These are phyloP conservation scores for Aspergillus ibericus DNA, from an alignment of 2,329 filamentous ascomycete species.

Conservation along the genomic window DNA sequence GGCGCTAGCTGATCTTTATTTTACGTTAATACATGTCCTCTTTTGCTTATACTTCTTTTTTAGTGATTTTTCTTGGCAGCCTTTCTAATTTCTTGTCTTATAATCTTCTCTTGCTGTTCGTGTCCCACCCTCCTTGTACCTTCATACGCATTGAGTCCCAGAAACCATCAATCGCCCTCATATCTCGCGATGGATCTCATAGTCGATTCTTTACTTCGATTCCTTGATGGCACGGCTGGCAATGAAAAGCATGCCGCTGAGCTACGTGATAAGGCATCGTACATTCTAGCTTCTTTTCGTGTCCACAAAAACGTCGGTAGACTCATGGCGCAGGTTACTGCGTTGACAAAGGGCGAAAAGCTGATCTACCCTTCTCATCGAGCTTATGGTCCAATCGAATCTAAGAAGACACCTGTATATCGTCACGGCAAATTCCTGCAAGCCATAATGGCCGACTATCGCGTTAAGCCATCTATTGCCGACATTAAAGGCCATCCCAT, in stretches of 20 bases:
- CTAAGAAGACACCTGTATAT: slow-evolving; percentile 9
- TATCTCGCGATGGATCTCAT: not conserved
- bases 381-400: not conserved
- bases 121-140: not conserved
- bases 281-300: slow-evolving; percentile 17
- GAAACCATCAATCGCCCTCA: not conserved
- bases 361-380: slow-evolving; percentile 7
- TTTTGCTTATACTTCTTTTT: not conserved
- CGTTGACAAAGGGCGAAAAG: slow-evolving; percentile 3
- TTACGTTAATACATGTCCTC: not conserved
- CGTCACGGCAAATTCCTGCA: slow-evolving; percentile 13
- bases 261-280: slow-evolving; percentile 14
- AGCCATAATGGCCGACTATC: slow-evolving; percentile 15
- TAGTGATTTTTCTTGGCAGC: not conserved
- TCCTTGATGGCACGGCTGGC: not conserved
- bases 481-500: slow-evolving; percentile 27
- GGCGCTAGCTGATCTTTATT: not conserved
- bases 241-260: slow-evolving; percentile 7
- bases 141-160: not conserved
- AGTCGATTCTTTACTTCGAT: not conserved
- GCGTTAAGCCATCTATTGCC: slow-evolving; percentile 17
- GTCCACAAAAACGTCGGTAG: slow-evolving; percentile 18
- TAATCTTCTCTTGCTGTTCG: not conserved
- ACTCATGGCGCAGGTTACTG: slow-evolving; percentile 19
- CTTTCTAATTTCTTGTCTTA: not conserved